Evolutionary conservation across 2,329 filamentous ascomycete genomes (phyloP), one percentile per base, ranked within the genome.

Genomic region (Metarhizium guizhouense): DNA sequence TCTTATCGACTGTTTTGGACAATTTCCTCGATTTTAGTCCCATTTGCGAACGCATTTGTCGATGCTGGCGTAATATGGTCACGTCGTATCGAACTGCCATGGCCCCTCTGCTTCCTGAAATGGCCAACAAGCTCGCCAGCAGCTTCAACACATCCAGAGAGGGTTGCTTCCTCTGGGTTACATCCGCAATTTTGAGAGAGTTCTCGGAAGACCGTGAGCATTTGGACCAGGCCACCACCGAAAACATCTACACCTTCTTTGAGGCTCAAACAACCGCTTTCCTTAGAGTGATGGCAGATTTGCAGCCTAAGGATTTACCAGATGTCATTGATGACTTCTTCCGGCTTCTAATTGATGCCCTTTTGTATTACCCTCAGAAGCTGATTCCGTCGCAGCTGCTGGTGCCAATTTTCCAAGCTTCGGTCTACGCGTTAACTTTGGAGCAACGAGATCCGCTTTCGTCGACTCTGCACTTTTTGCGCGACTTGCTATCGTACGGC

Each of bases 151-250:
- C 82, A 18, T 96, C 93, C 11, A 83, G 86, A 58, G 93, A 99
- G 72, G 94, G 94, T 13, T 96, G 93, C 69, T 99, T 99, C 79
- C 78, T 99, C n/a, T 99, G 94, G 94, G 93, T 94, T 1, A 96
- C 93, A 2, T 89, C 92, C 61, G 90, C 93, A 8, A 95, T 99
- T 59, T 81, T 99, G 34, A 87, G 94, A 57, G 94, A 99, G 70
- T 99, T 97, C 67, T 94, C 90, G 0, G 90, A 95, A 63, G 91
- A 93, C 47, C 84, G 88, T 47, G 91, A 96, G 63, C 84, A 88
- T 58, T 88, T 97, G 20, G 87, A 93, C 54, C 80, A 86, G 52
- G 76, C 81, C n/a, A 95, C 90, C 6, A 89, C 88, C 16, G 85
- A 90, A 54, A 88, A 88, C 60, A 95, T 99, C 55, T 99, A 95